phyloP scores from a whole-genome alignment of 2,329 filamentous ascomycete species.

The Alternaria novae-zelandiae region DNA sequence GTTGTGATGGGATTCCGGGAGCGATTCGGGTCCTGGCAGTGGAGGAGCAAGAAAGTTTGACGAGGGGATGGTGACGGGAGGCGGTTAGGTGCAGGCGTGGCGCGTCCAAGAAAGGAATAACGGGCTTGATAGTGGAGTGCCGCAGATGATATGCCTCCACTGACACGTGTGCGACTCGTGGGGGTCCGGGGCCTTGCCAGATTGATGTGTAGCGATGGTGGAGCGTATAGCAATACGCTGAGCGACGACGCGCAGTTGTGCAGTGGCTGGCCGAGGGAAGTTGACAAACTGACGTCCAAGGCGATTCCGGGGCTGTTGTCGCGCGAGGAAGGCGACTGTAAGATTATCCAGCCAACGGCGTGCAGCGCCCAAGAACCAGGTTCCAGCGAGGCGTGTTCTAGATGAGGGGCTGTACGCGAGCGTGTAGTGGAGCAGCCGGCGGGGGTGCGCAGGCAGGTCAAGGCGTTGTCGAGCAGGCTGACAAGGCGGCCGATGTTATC shows the following conservation, averaged over 20 bases:
- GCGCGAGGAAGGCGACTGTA: background rate
- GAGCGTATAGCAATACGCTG: background rate
- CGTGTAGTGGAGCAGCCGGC: slow-evolving; percentile 13
- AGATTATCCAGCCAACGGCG: background rate
- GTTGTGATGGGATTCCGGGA: slow-evolving; percentile 15
- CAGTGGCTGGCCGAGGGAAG: background rate
- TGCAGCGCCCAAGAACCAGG: slow-evolving; percentile 16
- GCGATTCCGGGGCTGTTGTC: background rate
- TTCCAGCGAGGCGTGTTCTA: slow-evolving; percentile 9
- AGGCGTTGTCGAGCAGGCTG: slow-evolving; percentile 15
- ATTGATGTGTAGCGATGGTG: slow-evolving; percentile 7
- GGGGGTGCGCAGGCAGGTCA: slow-evolving; percentile 26
- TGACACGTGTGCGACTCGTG: slow-evolving; percentile 21
- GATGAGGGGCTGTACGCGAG: slow-evolving; percentile 18
- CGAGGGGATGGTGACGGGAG: slow-evolving; percentile 28
- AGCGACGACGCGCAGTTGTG: background rate
- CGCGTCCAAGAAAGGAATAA: slow-evolving; percentile 12
- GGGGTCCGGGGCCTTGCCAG: background rate
- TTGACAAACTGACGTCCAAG: background rate
- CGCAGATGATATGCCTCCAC: slow-evolving; percentile 4
- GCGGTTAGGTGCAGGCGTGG: slow-evolving; percentile 17
- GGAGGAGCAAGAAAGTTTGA: slow-evolving; percentile 26
- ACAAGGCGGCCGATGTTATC: background rate
- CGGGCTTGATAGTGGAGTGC: slow-evolving; percentile 3
- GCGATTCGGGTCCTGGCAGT: slow-evolving; percentile 16